Conservation (phyloP, 208 protist species). For the Trypanosoma boissoni region DNA sequence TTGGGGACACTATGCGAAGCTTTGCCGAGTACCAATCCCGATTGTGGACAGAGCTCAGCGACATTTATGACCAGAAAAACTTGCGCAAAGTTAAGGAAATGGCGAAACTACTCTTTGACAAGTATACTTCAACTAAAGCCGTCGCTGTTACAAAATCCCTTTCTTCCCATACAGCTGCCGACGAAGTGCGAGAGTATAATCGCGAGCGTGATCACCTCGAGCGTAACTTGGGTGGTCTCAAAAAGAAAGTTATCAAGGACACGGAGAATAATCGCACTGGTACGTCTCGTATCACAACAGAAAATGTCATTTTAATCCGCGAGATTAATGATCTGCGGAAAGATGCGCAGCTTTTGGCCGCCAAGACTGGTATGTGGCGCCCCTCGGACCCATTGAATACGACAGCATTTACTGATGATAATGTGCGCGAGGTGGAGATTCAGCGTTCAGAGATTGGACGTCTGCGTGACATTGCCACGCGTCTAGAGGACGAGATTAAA, state of each 20-base stretch:
- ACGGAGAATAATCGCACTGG: slow-evolving; percentile 90
- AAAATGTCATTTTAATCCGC: slow-evolving; percentile 94
- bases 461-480: slow-evolving; percentile 55
- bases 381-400: slow-evolving; percentile 42
- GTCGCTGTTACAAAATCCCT: slow-evolving; percentile 36
- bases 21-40: slow-evolving; percentile 85
- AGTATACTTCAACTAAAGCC: slow-evolving; percentile 67
- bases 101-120: slow-evolving; percentile 91
- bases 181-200: slow-evolving; percentile 94
- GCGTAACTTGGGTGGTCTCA: slow-evolving; percentile 90
- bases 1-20: slow-evolving; percentile 61
- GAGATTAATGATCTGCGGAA: slow-evolving; percentile 97
- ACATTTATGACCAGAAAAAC: slow-evolving; percentile 60
- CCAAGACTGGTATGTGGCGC: slow-evolving; percentile 54
- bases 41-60: slow-evolving; percentile 86
- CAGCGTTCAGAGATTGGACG: slow-evolving; percentile 84
- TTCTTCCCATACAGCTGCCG: slow-evolving; percentile 67
- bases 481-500: slow-evolving; percentile 68
- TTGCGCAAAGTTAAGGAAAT: slow-evolving; percentile 87
- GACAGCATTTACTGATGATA: slow-evolving; percentile 69
- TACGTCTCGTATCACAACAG: slow-evolving; percentile 90
- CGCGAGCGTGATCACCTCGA: slow-evolving; percentile 95
- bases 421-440: slow-evolving; percentile 76
- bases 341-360: slow-evolving; percentile 88
- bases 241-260: slow-evolving; percentile 93